Percentiles rank a stretch among this genome's conserved stretches.
These are phyloP conservation scores for Lactarius psammicola DNA, from an alignment of 768 basidiomycete species.

Conservation along the genomic window DNA sequence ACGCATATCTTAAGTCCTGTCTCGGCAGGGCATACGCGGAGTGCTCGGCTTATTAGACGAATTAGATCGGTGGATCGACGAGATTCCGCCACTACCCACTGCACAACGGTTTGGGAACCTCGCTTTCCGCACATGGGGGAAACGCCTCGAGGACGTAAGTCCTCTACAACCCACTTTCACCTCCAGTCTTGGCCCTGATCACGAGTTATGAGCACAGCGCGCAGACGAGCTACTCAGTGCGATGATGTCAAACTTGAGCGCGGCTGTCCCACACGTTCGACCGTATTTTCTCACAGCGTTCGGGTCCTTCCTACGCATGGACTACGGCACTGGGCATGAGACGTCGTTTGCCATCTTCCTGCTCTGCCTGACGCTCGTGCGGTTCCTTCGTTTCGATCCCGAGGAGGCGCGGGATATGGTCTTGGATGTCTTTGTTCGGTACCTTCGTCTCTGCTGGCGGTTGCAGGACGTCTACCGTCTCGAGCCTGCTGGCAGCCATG, in stretches of 20 bases:
- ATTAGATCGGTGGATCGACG: slow-evolving; percentile 73
- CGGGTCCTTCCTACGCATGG: slow-evolving; percentile 86
- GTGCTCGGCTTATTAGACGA: slow-evolving; percentile 59
- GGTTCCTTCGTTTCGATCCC: slow-evolving; percentile 56
- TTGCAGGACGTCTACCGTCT: slow-evolving; percentile 87
- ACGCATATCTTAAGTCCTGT: slow-evolving; percentile 16
- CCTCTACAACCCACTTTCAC: slow-evolving; percentile 20
- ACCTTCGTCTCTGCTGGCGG: slow-evolving; percentile 78
- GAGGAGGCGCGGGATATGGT: slow-evolving; percentile 61
- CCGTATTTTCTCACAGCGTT: slow-evolving; percentile 83
- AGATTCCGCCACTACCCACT: slow-evolving; percentile 69
- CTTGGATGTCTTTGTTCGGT: slow-evolving; percentile 69
- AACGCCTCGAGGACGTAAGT: slow-evolving; percentile 70
- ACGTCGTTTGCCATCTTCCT: slow-evolving; percentile 82
- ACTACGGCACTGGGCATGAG: slow-evolving; percentile 98
- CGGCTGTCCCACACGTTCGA: slow-evolving; percentile 60
- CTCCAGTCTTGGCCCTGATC: slow-evolving; percentile 4
- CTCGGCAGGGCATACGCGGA: slow-evolving; percentile 45
- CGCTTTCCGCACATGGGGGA: slow-evolving; percentile 83
- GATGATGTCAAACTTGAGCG: slow-evolving; percentile 47
- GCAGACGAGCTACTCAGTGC: slow-evolving; percentile 48
- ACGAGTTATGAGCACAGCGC: slow-evolving; percentile 41
- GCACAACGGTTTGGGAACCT: slow-evolving; percentile 92
- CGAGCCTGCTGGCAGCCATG: slow-evolving; percentile 96
- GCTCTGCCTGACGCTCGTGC: slow-evolving; percentile 63